Base-by-base conservation (phyloP, 23 red algal genomes). In the Chondrus crispus region DNA sequence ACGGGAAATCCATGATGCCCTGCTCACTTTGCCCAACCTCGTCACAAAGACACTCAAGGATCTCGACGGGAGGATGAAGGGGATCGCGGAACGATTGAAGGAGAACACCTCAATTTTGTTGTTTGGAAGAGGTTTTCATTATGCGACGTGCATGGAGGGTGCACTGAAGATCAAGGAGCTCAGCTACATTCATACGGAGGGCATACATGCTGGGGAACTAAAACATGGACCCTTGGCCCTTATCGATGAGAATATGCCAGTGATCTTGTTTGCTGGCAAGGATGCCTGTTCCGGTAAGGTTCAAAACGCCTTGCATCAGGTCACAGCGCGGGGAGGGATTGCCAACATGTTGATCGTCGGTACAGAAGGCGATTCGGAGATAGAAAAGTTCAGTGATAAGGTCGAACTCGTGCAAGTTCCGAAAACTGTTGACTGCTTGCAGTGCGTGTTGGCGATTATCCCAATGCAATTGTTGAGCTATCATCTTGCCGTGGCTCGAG, bases 161-260 rank as follows among this genome's bases (percentile, higher is more conserved):
- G 93, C 97, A 14, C 90, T 98, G 35, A 98, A 98, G 80, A 96
- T 98, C 68, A 98, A 98, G 70, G 93, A 96, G 88, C 81, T 98
- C 39, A 91, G 89, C 53, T 98, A 98, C 52, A 88, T 96, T 77
- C 97, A 98, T 84, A 98, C 97, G 9, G 97, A 98, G 75, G 97
- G 97, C 39, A 98, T 98, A 52, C 93, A 98, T 60, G 94, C 97
- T 7, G 97, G 97, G 22, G 97, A 98, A 38, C 71, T 98, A 72
- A 98, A 98, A 64, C 97, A 98, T 77, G 97, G 97, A 14, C 97
- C 97, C 4, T 80, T 98, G 8, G 97, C 97, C 24, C 77, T 98
- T 8, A 86, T 98, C 5, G 97, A 98, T 85, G 91, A 98, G 51
- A 88, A 98, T 18, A 96, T 98, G 93, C 97, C 97, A 24, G 77